Conservation (phyloP, 2,329 filamentous ascomycete genomes). For the Raffaelea albimanens region DNA sequence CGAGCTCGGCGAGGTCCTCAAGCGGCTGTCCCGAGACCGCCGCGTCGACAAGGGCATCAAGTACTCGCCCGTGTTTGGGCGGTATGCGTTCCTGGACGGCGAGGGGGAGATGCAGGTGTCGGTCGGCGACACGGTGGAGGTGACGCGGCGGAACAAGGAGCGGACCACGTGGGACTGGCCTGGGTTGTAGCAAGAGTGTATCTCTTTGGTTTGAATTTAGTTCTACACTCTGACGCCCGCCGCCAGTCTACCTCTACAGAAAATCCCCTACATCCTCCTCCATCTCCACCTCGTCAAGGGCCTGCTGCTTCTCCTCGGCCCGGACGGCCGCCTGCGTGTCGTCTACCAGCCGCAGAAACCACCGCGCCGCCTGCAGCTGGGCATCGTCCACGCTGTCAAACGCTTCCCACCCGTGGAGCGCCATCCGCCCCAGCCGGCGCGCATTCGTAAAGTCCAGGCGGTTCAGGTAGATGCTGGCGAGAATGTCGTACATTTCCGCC, state of each 20-base stretch:
- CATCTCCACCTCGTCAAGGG: constrained; percentile 2
- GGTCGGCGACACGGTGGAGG: constrained; percentile 47
- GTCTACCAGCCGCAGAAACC: constrained; percentile 6
- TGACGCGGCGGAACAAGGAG: constrained; percentile 39
- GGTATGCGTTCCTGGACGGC: constrained; percentile 53
- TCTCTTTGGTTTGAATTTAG: background rate
- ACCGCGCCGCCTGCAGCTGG: constrained; percentile 7
- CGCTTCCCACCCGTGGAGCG: constrained; percentile 8
- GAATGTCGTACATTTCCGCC: constrained; percentile 11
- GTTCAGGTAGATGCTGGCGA: constrained; percentile 10
- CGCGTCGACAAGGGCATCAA: constrained; percentile 60
- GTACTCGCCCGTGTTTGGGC: constrained; percentile 62
- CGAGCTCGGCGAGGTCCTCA: constrained; percentile 52
- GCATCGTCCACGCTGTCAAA: constrained; percentile 11
- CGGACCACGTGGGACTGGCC: constrained; percentile 47
- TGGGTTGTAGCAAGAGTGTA: background rate
- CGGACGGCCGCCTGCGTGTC: constrained; percentile 14
- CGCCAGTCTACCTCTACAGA: background rate
- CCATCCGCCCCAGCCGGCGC: constrained; percentile 2
- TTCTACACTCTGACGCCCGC: background rate
- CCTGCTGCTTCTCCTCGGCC: background rate
- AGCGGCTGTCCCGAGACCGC: constrained; percentile 60
- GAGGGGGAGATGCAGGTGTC: constrained; percentile 26
- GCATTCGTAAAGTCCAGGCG: constrained; percentile 6
- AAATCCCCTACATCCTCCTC: background rate